Conservation (phyloP, 2,329 filamentous ascomycete species). For the Diatrype stigma region DNA sequence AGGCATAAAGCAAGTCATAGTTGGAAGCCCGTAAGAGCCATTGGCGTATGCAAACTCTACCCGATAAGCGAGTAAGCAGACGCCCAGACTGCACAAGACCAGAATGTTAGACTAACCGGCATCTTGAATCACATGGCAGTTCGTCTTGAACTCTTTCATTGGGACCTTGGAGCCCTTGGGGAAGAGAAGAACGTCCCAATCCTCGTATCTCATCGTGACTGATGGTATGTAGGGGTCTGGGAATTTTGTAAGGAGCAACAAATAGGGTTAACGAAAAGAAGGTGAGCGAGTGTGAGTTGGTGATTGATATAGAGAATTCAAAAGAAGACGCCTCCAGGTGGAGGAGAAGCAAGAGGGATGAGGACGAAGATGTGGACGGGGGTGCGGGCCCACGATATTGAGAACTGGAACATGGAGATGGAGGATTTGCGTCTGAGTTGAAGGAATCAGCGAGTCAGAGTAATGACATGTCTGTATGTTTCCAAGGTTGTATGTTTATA, state of each 20-base stretch:
- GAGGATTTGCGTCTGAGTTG: no score
- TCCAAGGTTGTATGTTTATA: no score
- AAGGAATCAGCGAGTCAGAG: no score
- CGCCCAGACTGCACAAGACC: background rate
- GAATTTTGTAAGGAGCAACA: constrained; percentile 14
- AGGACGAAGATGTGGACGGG: background rate
- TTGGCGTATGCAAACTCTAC: constrained; percentile 50
- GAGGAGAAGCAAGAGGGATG: background rate
- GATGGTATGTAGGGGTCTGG: constrained; percentile 15
- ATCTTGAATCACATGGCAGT: constrained; percentile 65
- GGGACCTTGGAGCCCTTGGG: constrained; percentile 63
- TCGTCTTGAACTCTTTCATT: constrained; percentile 76
- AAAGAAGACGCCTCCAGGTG: background rate
- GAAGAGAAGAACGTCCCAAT: constrained; percentile 84
- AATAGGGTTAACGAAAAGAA: constrained; percentile 9
- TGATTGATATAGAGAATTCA: background rate
- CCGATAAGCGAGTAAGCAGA: constrained; percentile 2
- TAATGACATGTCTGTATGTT: no score
- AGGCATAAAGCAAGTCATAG: constrained; percentile 68
- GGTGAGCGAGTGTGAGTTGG: constrained; percentile 12
- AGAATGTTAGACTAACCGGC: constrained; percentile 29
- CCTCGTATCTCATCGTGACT: constrained; percentile 70
- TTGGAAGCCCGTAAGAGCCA: constrained; percentile 51
- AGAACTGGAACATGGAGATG: background rate
- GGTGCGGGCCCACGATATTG: background rate